Evolutionary conservation across 169 alveolate species (phyloP).

Genomic region (Perkinsus olseni): DNA sequence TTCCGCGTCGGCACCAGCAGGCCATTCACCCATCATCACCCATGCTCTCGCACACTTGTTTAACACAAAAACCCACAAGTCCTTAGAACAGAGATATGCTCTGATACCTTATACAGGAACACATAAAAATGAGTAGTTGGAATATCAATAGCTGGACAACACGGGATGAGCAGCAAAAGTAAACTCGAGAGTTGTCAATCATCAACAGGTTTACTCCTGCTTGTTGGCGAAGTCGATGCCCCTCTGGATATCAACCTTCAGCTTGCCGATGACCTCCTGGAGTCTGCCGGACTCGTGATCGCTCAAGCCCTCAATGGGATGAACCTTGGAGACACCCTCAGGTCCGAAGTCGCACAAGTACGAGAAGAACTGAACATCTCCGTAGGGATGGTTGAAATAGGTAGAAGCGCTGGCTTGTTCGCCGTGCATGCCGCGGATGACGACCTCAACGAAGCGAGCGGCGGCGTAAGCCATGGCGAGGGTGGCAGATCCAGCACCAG

Average conservation of each 20-base stretch:
- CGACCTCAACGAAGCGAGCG: neutral
- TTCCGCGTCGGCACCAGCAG: too few relatives aligned
- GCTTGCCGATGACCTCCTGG: neutral
- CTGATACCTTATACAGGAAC: neutral
- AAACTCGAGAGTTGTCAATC: too few relatives aligned
- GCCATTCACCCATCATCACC: too few relatives aligned
- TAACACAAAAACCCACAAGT: neutral
- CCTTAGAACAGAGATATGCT: neutral
- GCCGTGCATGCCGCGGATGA: neutral
- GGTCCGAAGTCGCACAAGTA: conserved; percentile 4
- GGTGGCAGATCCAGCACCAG: conserved; percentile 13
- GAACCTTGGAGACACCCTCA: neutral
- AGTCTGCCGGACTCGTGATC: neutral
- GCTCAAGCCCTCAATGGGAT: neutral
- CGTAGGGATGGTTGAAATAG: conserved; percentile 17
- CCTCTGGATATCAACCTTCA: neutral
- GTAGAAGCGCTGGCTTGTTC: conserved; percentile 15
- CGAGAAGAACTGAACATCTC: conserved; percentile 11
- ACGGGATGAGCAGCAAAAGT: too few relatives aligned
- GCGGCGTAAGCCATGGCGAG: conserved; percentile 16
- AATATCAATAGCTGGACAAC: neutral
- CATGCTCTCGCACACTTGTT: too few relatives aligned
- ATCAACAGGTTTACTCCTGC: neutral
- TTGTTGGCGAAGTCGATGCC: neutral
- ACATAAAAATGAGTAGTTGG: neutral